phyloP scores from a whole-genome alignment of 805 yeast species.

The Metschnikowia vanudenii region DNA sequence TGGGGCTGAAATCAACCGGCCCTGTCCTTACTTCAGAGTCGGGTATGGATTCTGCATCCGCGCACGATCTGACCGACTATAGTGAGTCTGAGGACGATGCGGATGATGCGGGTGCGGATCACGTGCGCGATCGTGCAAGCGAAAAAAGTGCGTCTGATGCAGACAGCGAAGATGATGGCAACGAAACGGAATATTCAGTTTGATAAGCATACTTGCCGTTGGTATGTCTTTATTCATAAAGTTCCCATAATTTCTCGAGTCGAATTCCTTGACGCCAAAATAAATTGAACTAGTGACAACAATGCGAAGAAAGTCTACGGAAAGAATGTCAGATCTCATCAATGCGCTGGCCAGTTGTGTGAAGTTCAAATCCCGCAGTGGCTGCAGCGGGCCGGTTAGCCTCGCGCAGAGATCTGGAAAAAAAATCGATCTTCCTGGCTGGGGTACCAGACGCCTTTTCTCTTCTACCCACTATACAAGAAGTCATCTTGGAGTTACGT shows the following conservation, averaged over 20 bases:
- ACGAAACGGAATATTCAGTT: slow-evolving; percentile 18
- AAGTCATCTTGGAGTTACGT: slow-evolving; percentile 2
- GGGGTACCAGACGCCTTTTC: background rate
- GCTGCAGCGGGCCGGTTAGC: slow-evolving; percentile 1
- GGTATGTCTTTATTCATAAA: no score
- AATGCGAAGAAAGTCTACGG: background rate
- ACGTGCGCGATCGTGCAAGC: slow-evolving; percentile 5
- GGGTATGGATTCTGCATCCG: no score
- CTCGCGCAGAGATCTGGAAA: slow-evolving; percentile 19
- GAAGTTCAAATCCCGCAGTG: slow-evolving; percentile 11
- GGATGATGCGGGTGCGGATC: slow-evolving; percentile 10
- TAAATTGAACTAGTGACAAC: background rate
- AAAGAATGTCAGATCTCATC: background rate
- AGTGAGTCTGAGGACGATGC: slow-evolving; percentile 2
- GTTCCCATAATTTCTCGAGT: no score
- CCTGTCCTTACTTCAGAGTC: no score
- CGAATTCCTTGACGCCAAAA: no score
- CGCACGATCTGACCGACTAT: slow-evolving; percentile 5
- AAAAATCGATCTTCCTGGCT: slow-evolving; percentile 5
- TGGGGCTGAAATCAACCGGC: background rate
- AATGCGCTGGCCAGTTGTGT: slow-evolving; percentile 8
- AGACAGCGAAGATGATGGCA: slow-evolving; percentile 5
- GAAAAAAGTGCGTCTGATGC: slow-evolving; percentile 1
- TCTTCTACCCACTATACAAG: slow-evolving; percentile 4
- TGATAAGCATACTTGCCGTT: background rate